phyloP scores from a whole-genome alignment of 108 stramenopile genomes.

The Nitzschia inconspicua region DNA sequence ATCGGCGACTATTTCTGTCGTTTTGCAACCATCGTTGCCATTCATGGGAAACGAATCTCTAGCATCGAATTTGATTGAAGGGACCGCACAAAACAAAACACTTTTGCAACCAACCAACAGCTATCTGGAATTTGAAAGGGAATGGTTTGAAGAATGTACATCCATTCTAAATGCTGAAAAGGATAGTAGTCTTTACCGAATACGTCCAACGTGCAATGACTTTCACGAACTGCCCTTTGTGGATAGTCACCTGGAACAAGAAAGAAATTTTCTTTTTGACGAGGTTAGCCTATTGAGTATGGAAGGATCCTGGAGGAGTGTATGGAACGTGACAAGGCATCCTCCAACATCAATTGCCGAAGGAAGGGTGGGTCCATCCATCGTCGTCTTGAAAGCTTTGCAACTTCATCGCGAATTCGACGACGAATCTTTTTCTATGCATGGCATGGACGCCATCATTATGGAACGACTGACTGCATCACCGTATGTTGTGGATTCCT shows the following conservation, averaged over 20 bases:
- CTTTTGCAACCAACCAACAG: too few relatives aligned
- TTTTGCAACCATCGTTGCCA: too few relatives aligned
- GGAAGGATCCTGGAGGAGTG: slow-evolving; percentile 25
- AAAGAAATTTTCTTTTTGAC: too few relatives aligned
- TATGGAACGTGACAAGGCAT: background rate
- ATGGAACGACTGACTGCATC: slow-evolving; percentile 65
- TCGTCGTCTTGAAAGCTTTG: slow-evolving; percentile 60
- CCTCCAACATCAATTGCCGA: background rate
- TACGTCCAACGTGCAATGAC: slow-evolving; percentile 21
- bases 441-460: slow-evolving; percentile 56
- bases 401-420: slow-evolving; percentile 53
- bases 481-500: slow-evolving; percentile 43
- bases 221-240: slow-evolving; percentile 21
- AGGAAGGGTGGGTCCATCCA: background rate
- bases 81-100: too few relatives aligned
- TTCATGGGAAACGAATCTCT: too few relatives aligned
- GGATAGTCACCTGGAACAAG: background rate
- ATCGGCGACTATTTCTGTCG: too few relatives aligned
- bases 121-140: slow-evolving; percentile 16
- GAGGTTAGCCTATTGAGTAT: background rate
- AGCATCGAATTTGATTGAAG: too few relatives aligned
- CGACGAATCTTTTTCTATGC: slow-evolving; percentile 54
- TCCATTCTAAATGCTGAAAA: background rate
- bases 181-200: background rate
- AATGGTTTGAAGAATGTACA: slow-evolving; percentile 17